Evolutionary conservation across 1,284 basidiomycete genomes (phyloP).

Genomic region (Mycosarcoma maydis): DNA sequence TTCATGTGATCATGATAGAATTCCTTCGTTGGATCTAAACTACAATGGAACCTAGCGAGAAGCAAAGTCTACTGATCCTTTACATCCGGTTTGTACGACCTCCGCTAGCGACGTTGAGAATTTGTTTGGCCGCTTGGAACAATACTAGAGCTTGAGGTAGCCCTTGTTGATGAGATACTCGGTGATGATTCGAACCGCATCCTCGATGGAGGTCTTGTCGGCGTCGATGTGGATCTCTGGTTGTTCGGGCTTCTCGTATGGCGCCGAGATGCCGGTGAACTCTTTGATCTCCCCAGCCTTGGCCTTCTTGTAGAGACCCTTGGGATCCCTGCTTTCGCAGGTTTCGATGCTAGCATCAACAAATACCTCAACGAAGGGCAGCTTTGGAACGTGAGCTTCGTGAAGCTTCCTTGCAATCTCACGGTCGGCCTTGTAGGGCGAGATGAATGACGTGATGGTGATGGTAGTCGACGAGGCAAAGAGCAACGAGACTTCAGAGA

Average conservation of each 20-base stretch:
- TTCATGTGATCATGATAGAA: too few species aligned
- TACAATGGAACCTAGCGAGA: too few species aligned
- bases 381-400: conserved; percentile 70
- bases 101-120: too few species aligned
- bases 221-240: conserved; percentile 95
- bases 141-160: conserved; percentile 46
- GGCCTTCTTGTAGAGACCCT: conserved; percentile 97
- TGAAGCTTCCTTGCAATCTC: conserved; percentile 85
- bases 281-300: conserved; percentile 96
- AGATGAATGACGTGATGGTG: conserved; percentile 95
- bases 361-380: conserved; percentile 90
- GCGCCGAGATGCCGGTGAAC: conserved; percentile 96
- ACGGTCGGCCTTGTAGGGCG: conserved; percentile 89
- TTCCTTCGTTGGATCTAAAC: too few species aligned
- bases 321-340: conserved; percentile 92
- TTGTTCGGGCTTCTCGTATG: conserved; percentile 87
- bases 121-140: too few species aligned
- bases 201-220: conserved; percentile 79
- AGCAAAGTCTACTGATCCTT: too few species aligned
- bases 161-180: conserved; percentile 79
- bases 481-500: conserved; percentile 95
- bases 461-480: conserved; percentile 89
- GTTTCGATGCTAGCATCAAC: conserved; percentile 89
- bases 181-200: conserved; percentile 82
- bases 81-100: too few species aligned